Base-by-base conservation (phyloP, 768 basidiomycete genomes). In the Termitomyces eurrhizus region DNA sequence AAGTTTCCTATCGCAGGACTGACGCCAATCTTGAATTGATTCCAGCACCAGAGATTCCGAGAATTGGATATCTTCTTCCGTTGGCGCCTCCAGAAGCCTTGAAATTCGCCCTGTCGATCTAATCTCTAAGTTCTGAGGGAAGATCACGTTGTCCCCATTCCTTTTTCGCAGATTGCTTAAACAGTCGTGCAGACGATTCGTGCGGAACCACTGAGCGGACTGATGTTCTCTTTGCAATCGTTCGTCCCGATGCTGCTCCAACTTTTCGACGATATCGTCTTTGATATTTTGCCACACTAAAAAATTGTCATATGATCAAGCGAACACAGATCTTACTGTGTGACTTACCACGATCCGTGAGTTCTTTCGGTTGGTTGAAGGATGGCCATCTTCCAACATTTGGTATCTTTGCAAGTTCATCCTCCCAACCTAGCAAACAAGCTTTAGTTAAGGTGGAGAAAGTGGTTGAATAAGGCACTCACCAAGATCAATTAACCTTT, bases 211-310 rank as follows among this genome's bases (percentile, higher is more conserved):
- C 18, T 54, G 9, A 41, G 53, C 39, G 6, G 6, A 4, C 41
- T n/a, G 12, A 54, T 42, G 32, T 0, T 29, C 37, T 41, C 26
- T 0, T 41, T 41, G 3, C 5, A 29, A 18, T 18, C 9, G 37
- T 7, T 29, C 5, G 3, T 5, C 29, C 11, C 26, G 29, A 42
- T 32, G 39, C 2, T 32, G 18, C 18, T 56, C 48, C 14, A 60
- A 0, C 4, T 11, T n/a, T 13, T 26, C 29, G 24, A 60, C 56
- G 11, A 60, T 12, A 37, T 42, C 37, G 24, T 14, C 36, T 26
- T 60, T 60, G n/a, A 56, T 56, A n/a, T 55, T 51, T 12, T 51
- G 8, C 59, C 59, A 60, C 4, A 39, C 59, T 56, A 3, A 3
- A 1, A 56, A 33, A 11, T 44, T 24, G 6, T 29, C 2, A 36